phyloP scores from a whole-genome alignment of 495 filamentous ascomycete species.

The Penicillium ochrochloron region DNA sequence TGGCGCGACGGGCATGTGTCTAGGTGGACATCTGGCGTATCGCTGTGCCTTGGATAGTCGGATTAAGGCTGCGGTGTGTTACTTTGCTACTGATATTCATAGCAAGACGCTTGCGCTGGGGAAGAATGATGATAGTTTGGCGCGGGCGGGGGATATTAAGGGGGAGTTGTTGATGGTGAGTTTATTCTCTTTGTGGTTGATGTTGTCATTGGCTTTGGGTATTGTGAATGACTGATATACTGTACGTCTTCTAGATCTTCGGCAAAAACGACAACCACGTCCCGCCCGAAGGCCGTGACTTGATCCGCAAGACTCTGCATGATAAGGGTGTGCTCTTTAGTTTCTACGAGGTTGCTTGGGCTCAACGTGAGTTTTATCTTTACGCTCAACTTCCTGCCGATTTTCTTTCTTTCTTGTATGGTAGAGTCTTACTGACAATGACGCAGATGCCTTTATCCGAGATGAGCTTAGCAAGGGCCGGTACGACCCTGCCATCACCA shows the following conservation, averaged over 20 bases:
- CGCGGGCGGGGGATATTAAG: slow-evolving; percentile 71
- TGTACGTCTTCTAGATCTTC: slow-evolving; percentile 60
- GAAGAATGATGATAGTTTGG: slow-evolving; percentile 69
- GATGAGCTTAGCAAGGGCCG: slow-evolving; percentile 92
- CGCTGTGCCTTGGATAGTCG: slow-evolving; percentile 80
- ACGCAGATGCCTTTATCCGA: slow-evolving; percentile 83
- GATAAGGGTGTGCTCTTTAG: slow-evolving; percentile 75
- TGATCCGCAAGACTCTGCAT: slow-evolving; percentile 83
- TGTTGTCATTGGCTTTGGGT: neutral
- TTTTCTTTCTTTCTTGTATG: neutral
- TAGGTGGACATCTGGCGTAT: slow-evolving; percentile 89
- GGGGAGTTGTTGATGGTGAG: slow-evolving; percentile 73
- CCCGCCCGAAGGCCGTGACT: slow-evolving; percentile 79
- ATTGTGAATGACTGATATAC: neutral
- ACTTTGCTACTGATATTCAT: slow-evolving; percentile 95
- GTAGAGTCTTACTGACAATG: neutral
- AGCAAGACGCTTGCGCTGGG: slow-evolving; percentile 70
- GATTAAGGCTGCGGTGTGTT: slow-evolving; percentile 77
- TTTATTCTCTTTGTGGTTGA: slow-evolving; percentile 8
- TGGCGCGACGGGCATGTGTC: slow-evolving; percentile 92
- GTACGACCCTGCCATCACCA: slow-evolving; percentile 85
- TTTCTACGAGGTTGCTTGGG: slow-evolving; percentile 89
- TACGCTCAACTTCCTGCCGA: neutral
- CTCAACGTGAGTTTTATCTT: slow-evolving; percentile 69
- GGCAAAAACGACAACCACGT: slow-evolving; percentile 92